These are phyloP conservation scores for Blepharisma stoltei DNA, from an alignment of 73 alveolate genomes.

Conservation along the genomic window DNA sequence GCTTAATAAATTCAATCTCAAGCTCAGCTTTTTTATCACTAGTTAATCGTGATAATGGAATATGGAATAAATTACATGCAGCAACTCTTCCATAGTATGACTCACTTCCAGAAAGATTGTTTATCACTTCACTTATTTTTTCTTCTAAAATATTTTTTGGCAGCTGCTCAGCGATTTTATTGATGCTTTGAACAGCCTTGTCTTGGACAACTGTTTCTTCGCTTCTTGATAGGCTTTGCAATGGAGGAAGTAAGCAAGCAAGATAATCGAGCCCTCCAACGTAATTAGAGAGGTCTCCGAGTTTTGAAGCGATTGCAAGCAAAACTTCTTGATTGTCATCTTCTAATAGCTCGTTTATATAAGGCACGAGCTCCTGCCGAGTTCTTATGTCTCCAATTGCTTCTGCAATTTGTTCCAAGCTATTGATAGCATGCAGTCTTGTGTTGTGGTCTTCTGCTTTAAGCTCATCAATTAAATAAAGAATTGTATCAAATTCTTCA, in stretches of 20 bases:
- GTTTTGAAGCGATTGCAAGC: slow-evolving; percentile 71
- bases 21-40: slow-evolving; percentile 47
- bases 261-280: slow-evolving; percentile 64
- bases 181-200: slow-evolving; percentile 44
- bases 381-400: slow-evolving; percentile 88
- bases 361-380: slow-evolving; percentile 80
- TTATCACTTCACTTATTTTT: slow-evolving; percentile 41
- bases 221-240: slow-evolving; percentile 40
- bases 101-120: slow-evolving; percentile 36
- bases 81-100: slow-evolving; percentile 46
- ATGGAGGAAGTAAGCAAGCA: slow-evolving; percentile 36
- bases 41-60: slow-evolving; percentile 34
- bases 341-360: slow-evolving; percentile 66
- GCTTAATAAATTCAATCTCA: slow-evolving; percentile 54
- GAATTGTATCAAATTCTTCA: slow-evolving; percentile 7
- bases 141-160: slow-evolving; percentile 42
- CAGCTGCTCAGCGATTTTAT: slow-evolving; percentile 40
- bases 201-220: slow-evolving; percentile 57
- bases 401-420: slow-evolving; percentile 53
- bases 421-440: slow-evolving; percentile 66
- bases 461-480: slow-evolving; percentile 52
- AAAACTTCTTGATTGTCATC: slow-evolving; percentile 91
- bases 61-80: slow-evolving; percentile 45
- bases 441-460: slow-evolving; percentile 52
- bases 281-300: slow-evolving; percentile 67